Percentiles rank a stretch among this genome's conserved stretches.
These are phyloP conservation scores for Ophiostoma montium DNA, from an alignment of 2,329 filamentous ascomycete species.

Conservation along the genomic window DNA sequence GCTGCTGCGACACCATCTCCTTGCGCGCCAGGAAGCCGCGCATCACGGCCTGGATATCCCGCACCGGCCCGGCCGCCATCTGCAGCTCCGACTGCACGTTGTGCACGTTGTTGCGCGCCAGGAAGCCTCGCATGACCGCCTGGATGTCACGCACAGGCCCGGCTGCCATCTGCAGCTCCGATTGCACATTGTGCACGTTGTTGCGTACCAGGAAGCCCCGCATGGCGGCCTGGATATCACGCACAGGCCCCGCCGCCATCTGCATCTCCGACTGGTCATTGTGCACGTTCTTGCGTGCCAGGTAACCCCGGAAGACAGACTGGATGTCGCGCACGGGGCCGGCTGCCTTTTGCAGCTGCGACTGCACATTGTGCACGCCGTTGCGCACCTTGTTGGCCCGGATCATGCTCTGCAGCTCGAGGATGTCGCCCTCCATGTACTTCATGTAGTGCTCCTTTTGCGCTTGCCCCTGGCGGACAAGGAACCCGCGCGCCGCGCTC, in stretches of 20 bases:
- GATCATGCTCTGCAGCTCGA: conserved; percentile 71
- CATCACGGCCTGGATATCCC: conserved; percentile 50
- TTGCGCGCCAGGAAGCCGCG: conserved; percentile 39
- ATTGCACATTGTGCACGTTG: too few species aligned
- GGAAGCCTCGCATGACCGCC: conserved; percentile 49
- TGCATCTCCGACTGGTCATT: conserved; percentile 38
- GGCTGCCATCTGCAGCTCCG: conserved; percentile 36
- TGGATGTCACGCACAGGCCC: conserved; percentile 43
- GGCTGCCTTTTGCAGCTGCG: conserved; percentile 46
- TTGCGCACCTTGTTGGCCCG: conserved; percentile 51
- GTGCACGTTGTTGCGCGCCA: conserved; percentile 44
- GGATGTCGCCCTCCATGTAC: conserved; percentile 54
- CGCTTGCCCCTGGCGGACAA: conserved; percentile 50
- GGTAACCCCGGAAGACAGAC: conserved; percentile 50
- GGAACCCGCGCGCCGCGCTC: conserved; percentile 59
- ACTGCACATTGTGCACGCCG: conserved; percentile 40
- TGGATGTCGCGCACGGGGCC: conserved; percentile 53
- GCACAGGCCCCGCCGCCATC: too few species aligned
- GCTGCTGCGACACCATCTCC: conserved; percentile 36
- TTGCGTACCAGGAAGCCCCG: conserved; percentile 53
- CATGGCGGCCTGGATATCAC: conserved; percentile 55
- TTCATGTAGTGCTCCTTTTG: conserved; percentile 55
- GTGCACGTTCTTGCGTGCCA: conserved; percentile 45
- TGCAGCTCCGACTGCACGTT: conserved; percentile 44
- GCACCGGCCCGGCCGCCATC: conserved; percentile 47